These are phyloP conservation scores for Penicillium parvum DNA, from an alignment of 495 filamentous ascomycete genomes.

Conservation along the genomic window DNA sequence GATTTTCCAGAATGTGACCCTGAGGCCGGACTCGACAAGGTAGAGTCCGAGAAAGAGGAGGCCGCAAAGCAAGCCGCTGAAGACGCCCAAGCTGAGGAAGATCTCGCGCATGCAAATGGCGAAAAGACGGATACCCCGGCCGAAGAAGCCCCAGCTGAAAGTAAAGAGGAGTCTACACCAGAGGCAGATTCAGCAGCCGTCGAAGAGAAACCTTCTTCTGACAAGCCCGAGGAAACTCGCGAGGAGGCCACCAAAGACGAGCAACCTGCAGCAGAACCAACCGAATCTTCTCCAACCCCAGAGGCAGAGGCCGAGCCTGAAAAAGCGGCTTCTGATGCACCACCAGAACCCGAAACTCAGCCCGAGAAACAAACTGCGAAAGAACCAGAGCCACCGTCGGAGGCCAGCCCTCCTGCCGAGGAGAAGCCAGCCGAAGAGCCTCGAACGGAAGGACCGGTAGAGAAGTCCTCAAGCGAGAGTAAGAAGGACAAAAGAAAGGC, in stretches of 20 bases:
- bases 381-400: neutral
- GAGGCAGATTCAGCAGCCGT: neutral
- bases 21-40: slow-evolving; percentile 24
- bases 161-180: slow-evolving; percentile 4
- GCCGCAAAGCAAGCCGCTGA: slow-evolving; percentile 23
- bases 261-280: slow-evolving; percentile 9
- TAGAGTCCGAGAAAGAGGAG: slow-evolving; percentile 31
- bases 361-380: neutral
- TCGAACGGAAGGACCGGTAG: neutral
- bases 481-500: slow-evolving; percentile 4
- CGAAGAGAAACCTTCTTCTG: slow-evolving; percentile 9
- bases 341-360: slow-evolving; percentile 3
- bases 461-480: neutral
- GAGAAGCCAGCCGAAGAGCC: slow-evolving; percentile 1
- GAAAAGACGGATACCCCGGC: slow-evolving; percentile 1
- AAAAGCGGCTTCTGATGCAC: too few relatives aligned
- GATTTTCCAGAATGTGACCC: slow-evolving; percentile 29
- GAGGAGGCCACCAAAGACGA: slow-evolving; percentile 6
- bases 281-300: slow-evolving; percentile 1
- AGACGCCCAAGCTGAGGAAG: slow-evolving; percentile 20
- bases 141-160: slow-evolving; percentile 11
- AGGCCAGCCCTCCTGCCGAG: neutral
- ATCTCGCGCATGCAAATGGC: slow-evolving; percentile 1
- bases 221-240: slow-evolving; percentile 7
- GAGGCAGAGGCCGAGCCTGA: slow-evolving; percentile 4